These are phyloP conservation scores for Aurantiochytrium sp. DNA, from an alignment of 108 stramenopile genomes.

Conservation along the genomic window DNA sequence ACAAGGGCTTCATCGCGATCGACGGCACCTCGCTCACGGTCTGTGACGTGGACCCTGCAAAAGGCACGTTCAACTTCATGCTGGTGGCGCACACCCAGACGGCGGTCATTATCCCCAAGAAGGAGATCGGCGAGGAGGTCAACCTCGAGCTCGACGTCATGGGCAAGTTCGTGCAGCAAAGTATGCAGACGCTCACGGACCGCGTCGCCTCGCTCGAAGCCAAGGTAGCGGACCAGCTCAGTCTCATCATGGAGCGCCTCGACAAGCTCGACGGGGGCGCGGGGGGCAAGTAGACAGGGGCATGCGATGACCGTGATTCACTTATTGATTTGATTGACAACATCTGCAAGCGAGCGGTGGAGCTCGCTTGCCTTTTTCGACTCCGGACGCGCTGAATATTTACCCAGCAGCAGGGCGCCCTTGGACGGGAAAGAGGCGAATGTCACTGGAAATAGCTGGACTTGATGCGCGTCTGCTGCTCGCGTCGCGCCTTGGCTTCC, in stretches of 20 bases:
- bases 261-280: not conserved
- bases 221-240: not conserved
- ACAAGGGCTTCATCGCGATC: constrained; percentile 94
- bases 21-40: constrained; percentile 95
- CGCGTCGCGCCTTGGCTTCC: not conserved
- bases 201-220: not conserved
- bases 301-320: no score
- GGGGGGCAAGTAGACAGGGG: no score
- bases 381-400: no score
- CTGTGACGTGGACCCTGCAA: constrained; percentile 68
- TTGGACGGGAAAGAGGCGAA: not conserved
- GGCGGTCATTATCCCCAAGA: constrained; percentile 76
- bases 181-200: not conserved
- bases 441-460: not conserved
- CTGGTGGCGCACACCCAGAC: constrained; percentile 96
- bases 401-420: no score
- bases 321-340: no score
- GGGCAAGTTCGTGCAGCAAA: constrained; percentile 71
- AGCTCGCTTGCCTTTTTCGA: no score
- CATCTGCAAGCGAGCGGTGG: no score
- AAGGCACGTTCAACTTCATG: constrained; percentile 92
- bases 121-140: constrained; percentile 67
- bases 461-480: not conserved
- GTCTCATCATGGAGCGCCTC: not conserved
- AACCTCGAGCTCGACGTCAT: constrained; percentile 95